Evolutionary conservation across 345 rosid genomes (phyloP).

Genomic region (Streptanthus diversifolius): DNA sequence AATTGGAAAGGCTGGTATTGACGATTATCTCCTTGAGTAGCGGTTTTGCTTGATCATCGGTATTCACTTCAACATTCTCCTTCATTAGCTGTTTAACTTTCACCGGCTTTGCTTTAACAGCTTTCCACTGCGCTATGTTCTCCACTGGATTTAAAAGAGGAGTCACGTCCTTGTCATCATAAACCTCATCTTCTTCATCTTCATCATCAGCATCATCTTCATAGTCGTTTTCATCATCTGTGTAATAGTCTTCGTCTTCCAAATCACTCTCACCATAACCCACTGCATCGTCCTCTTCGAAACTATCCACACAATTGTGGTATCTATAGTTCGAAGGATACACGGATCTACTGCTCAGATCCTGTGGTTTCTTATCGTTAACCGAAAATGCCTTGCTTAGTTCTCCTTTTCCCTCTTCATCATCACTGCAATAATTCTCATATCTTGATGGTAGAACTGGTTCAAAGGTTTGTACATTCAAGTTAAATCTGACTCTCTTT

Average conservation of each 20-base stretch:
- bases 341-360: slow-evolving; percentile 22
- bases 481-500: slow-evolving; percentile 84
- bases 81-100: slow-evolving; percentile 40
- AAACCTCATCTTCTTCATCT: slow-evolving; percentile 10
- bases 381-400: slow-evolving; percentile 12
- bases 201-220: slow-evolving; percentile 37
- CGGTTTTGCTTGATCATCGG: slow-evolving; percentile 35
- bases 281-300: slow-evolving; percentile 58
- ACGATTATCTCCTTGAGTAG: slow-evolving; percentile 49
- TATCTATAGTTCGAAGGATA: slow-evolving; percentile 58
- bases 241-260: slow-evolving; percentile 41
- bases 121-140: slow-evolving; percentile 82
- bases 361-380: slow-evolving; percentile 14
- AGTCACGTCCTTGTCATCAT: slow-evolving; percentile 44
- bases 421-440: slow-evolving; percentile 37
- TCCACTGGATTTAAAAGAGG: slow-evolving; percentile 77
- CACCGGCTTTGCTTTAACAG: slow-evolving; percentile 58
- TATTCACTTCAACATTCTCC: slow-evolving; percentile 45
- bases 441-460: slow-evolving; percentile 39
- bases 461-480: slow-evolving; percentile 76
- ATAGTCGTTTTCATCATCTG: slow-evolving; percentile 30
- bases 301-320: slow-evolving; percentile 54
- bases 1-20: slow-evolving; percentile 72
- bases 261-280: slow-evolving; percentile 54
- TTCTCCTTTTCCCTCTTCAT: slow-evolving; percentile 34